Conservation (phyloP, 2,329 filamentous ascomycete species). For the Beauveria rudraprayagi region DNA sequence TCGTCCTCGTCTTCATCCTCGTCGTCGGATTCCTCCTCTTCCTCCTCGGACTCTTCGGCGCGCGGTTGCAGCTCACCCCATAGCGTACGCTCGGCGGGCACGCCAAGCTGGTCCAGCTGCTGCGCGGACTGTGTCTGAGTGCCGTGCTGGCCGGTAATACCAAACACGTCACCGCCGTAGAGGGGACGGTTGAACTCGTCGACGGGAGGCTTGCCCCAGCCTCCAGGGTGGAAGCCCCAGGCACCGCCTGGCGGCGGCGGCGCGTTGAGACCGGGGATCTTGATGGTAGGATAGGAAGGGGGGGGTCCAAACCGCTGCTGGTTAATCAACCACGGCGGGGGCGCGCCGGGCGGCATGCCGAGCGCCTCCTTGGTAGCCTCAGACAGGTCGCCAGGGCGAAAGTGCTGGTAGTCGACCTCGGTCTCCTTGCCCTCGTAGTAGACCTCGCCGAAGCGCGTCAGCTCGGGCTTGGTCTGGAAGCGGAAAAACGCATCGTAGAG, state of each 20-base stretch:
- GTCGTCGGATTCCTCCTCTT: conserved; percentile 66
- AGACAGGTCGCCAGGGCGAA: conserved; percentile 82
- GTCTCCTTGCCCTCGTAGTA: conserved; percentile 99
- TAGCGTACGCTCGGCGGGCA: conserved; percentile 75
- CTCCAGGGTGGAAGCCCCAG: conserved; percentile 93
- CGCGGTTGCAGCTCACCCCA: conserved; percentile 89
- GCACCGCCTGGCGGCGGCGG: conserved; percentile 80
- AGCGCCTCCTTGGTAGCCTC: conserved; percentile 87
- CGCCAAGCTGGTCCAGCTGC: conserved; percentile 43
- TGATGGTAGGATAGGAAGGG: conserved; percentile 89
- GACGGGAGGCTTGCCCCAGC: conserved; percentile 91
- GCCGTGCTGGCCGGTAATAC: conserved; percentile 49
- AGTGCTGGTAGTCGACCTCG: conserved; percentile 86
- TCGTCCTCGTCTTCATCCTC: conserved; percentile 65
- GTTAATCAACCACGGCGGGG: conserved; percentile 95
- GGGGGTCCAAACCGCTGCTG: conserved; percentile 91
- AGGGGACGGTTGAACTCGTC: conserved; percentile 88
- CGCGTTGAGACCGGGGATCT: conserved; percentile 89
- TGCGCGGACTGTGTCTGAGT: conserved; percentile 16
- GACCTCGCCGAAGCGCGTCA: conserved; percentile 95
- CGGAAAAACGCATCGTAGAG: conserved; percentile 98
- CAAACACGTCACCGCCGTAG: conserved; percentile 92
- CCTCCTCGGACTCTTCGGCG: conserved; percentile 65
- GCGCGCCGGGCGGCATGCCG: conserved; percentile 85
- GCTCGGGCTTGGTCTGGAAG: conserved; percentile 89